A percentile compares a stretch with the other conserved stretches of the same genome.
Conservation (phyloP, 805 yeast species). For the Saccharomycopsis sp. region DNA sequence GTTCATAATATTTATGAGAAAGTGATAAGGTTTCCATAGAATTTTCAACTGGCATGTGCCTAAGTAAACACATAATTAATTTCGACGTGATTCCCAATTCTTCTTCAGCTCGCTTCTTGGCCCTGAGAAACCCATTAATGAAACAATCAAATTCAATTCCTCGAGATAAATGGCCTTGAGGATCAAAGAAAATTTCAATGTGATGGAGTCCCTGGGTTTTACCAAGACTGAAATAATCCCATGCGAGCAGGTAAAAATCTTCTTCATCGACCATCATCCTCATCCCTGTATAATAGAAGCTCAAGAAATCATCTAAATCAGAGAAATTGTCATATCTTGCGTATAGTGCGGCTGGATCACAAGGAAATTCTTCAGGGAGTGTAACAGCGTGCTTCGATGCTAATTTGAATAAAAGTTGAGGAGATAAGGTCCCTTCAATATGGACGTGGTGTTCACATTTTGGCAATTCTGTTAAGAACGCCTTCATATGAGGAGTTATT, state of each 20-base stretch:
- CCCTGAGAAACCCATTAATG: slow-evolving; percentile 59
- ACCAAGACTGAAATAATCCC: slow-evolving; percentile 60
- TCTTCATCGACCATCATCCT: slow-evolving; percentile 59
- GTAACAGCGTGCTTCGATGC: slow-evolving; percentile 48
- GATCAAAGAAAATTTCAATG: slow-evolving; percentile 76
- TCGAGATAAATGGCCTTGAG: slow-evolving; percentile 74
- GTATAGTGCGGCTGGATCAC: slow-evolving; percentile 47
- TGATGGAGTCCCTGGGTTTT: slow-evolving; percentile 50
- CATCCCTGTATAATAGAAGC: slow-evolving; percentile 77
- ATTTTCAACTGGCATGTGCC: slow-evolving; percentile 61
- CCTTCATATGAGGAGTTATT: slow-evolving; percentile 28
- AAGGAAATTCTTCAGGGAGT: slow-evolving; percentile 60
- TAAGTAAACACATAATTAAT: slow-evolving; percentile 73
- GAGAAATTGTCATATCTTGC: slow-evolving; percentile 54
- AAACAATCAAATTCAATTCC: slow-evolving; percentile 54
- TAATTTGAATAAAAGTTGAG: slow-evolving; percentile 61
- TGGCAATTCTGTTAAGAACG: slow-evolving; percentile 63
- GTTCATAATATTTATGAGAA: slow-evolving; percentile 44
- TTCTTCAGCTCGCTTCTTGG: slow-evolving; percentile 52
- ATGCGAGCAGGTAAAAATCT: slow-evolving; percentile 75
- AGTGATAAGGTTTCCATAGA: slow-evolving; percentile 51
- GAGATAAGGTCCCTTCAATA: slow-evolving; percentile 76
- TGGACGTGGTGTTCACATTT: slow-evolving; percentile 87
- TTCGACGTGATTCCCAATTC: slow-evolving; percentile 61
- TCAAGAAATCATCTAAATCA: slow-evolving; percentile 70